Percentiles rank a stretch among this genome's conserved stretches.
Conservation (phyloP, 306 rosid genomes). For the Psophocarpus tetragonolobus region DNA sequence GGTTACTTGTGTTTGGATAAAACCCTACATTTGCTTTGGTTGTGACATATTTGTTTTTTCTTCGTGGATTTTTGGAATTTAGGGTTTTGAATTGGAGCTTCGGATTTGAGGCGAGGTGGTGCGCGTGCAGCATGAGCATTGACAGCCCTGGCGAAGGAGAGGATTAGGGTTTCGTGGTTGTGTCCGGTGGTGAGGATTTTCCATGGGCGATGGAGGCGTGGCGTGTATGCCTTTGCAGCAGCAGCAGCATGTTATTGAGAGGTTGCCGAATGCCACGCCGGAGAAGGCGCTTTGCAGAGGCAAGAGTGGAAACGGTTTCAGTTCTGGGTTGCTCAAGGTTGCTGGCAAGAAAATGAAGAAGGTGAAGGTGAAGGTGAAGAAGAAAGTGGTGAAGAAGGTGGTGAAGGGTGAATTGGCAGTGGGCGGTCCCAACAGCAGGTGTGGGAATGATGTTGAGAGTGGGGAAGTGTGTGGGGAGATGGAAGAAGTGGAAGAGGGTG, state of each 20-base stretch:
- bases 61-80: background rate
- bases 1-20: slow-evolving; percentile 24
- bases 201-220: background rate
- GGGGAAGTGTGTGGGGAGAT: background rate
- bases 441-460: background rate
- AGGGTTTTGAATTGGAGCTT: background rate
- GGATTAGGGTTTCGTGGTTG: background rate
- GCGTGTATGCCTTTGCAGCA: slow-evolving; percentile 51
- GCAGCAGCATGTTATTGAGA: slow-evolving; percentile 24
- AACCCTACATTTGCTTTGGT: slow-evolving; percentile 29
- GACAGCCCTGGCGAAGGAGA: background rate
- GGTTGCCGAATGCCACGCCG: background rate
- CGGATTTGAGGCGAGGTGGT: background rate
- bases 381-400: slow-evolving; percentile 48
- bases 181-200: background rate
- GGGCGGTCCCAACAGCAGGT: background rate
- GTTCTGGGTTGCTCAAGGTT: background rate
- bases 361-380: slow-evolving; percentile 43
- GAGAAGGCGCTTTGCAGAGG: background rate
- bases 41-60: background rate
- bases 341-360: background rate
- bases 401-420: background rate
- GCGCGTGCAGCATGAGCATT: background rate
- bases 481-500: background rate
- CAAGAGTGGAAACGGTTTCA: background rate